Evolutionary conservation across 2,329 filamentous ascomycete species (phyloP).

Genomic region (Exophiala spinifera): DNA sequence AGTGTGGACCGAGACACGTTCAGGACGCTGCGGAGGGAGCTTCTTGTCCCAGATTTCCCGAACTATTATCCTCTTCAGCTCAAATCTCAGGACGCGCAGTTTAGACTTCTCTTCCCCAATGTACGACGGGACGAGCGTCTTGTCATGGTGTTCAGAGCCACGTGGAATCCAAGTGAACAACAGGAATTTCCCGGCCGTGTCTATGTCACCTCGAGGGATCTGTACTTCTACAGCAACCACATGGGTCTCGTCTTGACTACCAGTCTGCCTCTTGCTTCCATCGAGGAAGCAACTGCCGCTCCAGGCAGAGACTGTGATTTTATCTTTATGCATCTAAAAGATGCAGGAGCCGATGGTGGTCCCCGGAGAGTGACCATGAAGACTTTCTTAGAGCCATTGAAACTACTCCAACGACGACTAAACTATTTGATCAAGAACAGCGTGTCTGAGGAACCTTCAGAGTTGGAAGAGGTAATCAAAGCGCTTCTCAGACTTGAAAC

Average conservation of each 20-base stretch:
- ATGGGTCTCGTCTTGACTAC: constrained; percentile 86
- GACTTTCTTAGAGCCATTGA: constrained; percentile 84
- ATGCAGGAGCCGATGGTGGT: constrained; percentile 59
- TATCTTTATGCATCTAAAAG: constrained; percentile 76
- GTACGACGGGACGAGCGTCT: constrained; percentile 75
- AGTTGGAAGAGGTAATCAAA: constrained; percentile 67
- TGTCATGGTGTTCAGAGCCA: constrained; percentile 86
- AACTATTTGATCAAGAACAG: constrained; percentile 82
- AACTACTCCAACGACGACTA: constrained; percentile 75
- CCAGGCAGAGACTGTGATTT: constrained; percentile 91
- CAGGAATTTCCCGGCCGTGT: constrained; percentile 80
- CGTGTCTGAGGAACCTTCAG: constrained; percentile 66
- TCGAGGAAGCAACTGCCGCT: constrained; percentile 85
- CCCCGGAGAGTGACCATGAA: constrained; percentile 81
- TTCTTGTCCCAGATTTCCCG: constrained; percentile 56
- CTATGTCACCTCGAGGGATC: constrained; percentile 79
- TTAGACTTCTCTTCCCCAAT: constrained; percentile 83
- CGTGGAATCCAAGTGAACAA: constrained; percentile 75
- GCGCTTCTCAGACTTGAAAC: constrained; percentile 72
- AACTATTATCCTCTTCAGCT: constrained; percentile 75
- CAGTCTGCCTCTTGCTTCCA: constrained; percentile 68
- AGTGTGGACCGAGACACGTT: constrained; percentile 50
- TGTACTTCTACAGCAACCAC: constrained; percentile 97
- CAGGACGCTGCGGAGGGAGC: constrained; percentile 36
- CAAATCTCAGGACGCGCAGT: constrained; percentile 85